Evolutionary conservation across 2,329 filamentous ascomycete genomes (phyloP).

Genomic region (Juglanconis juglandina): DNA sequence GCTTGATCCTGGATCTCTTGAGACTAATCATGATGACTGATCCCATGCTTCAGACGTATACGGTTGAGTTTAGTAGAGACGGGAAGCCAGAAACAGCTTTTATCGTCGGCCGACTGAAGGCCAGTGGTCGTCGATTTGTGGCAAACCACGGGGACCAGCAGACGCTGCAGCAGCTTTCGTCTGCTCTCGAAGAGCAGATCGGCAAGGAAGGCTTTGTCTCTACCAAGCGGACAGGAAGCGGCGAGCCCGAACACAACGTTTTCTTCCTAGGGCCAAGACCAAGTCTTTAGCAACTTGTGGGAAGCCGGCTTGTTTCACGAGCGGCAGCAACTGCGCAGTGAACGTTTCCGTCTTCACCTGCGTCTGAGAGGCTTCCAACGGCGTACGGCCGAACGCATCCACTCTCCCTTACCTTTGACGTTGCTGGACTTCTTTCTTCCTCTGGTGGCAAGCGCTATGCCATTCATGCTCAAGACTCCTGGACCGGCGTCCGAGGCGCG

Average conservation of each 20-base stretch:
- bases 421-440: no score
- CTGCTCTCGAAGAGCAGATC: conserved; percentile 11
- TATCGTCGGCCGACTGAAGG: conserved; percentile 11
- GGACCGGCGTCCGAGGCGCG: no score
- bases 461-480: no score
- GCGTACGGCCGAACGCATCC: no score
- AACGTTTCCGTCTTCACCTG: no score
- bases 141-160: conserved; percentile 15
- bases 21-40: background rate
- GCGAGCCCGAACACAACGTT: conserved; percentile 2
- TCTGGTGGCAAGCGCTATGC: no score
- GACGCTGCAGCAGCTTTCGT: conserved; percentile 12
- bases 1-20: no score
- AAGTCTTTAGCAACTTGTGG: background rate
- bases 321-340: no score
- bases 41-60: conserved; percentile 25
- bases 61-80: conserved; percentile 24
- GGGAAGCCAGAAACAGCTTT: conserved; percentile 15
- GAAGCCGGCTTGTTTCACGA: no score
- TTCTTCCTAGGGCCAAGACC: conserved; percentile 9
- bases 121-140: conserved; percentile 3
- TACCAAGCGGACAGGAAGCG: background rate
- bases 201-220: conserved; percentile 9
- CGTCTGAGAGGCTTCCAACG: no score
- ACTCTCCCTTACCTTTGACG: no score